A percentile compares a stretch with the other conserved stretches of the same genome.
phyloP scores from a whole-genome alignment of 2,329 filamentous ascomycete species.

The Fusarium scirpi region DNA sequence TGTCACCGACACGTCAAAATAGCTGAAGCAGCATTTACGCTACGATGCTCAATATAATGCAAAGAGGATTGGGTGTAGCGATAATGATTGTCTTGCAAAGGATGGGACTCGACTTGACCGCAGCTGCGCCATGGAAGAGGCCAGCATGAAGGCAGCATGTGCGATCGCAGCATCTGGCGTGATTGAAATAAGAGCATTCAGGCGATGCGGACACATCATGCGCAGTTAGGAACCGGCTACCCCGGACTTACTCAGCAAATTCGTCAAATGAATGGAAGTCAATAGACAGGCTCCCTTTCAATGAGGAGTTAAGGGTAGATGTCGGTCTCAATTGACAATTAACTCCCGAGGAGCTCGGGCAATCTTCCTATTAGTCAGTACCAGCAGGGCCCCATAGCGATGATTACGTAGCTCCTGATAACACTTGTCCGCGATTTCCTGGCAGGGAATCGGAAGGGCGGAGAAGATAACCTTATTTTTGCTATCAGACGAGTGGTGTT shows the following conservation, averaged over 20 bases:
- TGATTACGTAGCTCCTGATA: not conserved
- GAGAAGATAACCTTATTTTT: not conserved
- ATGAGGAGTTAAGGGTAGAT: not conserved
- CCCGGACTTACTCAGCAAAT: fast-evolving
- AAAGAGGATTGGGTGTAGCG: no score
- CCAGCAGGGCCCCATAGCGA: not conserved
- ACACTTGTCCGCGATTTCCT: not conserved
- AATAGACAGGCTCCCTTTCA: fast-evolving
- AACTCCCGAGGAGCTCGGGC: not conserved
- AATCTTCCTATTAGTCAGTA: not conserved
- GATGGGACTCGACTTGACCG: no score
- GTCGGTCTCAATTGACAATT: not conserved
- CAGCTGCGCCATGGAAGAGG: not conserved
- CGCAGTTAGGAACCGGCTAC: not conserved
- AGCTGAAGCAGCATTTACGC: no score
- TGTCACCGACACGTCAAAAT: no score
- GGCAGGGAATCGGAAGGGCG: not conserved
- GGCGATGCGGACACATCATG: not conserved
- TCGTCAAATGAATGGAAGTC: not conserved
- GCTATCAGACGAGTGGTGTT: not conserved
- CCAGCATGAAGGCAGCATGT: not conserved
- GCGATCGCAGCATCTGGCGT: not conserved
- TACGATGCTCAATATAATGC: no score
- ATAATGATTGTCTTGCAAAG: no score
- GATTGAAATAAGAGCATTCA: not conserved